Evolutionary conservation across 805 yeast genomes (phyloP).

Genomic region (Metschnikowia cerradonensis): DNA sequence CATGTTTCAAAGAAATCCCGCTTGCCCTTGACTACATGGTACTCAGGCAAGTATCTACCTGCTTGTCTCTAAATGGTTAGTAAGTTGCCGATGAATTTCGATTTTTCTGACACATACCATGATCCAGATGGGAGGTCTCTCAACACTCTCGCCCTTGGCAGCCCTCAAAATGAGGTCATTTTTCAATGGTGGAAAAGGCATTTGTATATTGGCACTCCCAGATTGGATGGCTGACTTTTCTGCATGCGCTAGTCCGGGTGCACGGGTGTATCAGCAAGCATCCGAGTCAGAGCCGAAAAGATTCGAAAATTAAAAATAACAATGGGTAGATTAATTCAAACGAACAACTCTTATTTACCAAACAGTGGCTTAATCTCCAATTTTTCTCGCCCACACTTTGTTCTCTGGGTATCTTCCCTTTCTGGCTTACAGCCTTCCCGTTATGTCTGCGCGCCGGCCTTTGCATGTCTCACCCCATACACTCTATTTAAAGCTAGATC

Average conservation of each 20-base stretch:
- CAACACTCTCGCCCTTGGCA: constrained; percentile 84
- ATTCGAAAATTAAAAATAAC: not conserved
- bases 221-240: not conserved
- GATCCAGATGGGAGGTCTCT: constrained; percentile 97
- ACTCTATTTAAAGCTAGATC: not conserved
- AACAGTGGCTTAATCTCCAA: too few relatives aligned
- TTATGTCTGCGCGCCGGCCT: constrained; percentile 3
- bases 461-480: not conserved
- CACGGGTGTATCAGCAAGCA: not conserved
- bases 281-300: not conserved
- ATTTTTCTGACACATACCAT: constrained; percentile 51
- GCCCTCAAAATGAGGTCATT: constrained; percentile 91
- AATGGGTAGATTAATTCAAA: not conserved
- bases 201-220: not conserved
- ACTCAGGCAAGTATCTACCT: constrained; percentile 90
- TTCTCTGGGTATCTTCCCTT: not conserved
- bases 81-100: not conserved
- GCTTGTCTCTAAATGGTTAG: constrained; percentile 66
- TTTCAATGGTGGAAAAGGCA: constrained; percentile 68
- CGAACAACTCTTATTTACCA: not conserved
- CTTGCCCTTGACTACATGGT: constrained; percentile 80
- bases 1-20: constrained; percentile 95
- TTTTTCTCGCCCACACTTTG: not conserved
- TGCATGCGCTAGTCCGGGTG: constrained; percentile 1
- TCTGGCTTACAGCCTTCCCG: not conserved